Base-by-base conservation (phyloP, 768 basidiomycete species). In the Russula virescens region DNA sequence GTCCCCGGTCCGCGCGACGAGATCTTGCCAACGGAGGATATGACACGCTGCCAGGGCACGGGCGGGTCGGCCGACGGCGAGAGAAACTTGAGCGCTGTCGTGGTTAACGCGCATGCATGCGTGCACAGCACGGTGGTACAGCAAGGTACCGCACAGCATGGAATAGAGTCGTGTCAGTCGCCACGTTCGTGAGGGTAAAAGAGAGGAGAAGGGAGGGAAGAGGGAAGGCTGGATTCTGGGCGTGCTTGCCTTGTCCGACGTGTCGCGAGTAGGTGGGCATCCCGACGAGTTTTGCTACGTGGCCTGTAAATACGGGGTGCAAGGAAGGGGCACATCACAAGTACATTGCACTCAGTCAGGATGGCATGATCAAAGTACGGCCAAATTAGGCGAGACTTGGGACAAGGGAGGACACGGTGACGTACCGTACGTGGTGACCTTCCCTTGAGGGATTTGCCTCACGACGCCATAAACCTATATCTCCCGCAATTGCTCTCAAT, bases 1-100 rank as follows among this genome's bases (percentile, higher is more conserved):
- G 94, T 94, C 3, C 86, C 88, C 4, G 93, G 91, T 0, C 89
- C 92, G 48, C 94, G 81, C 8, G 91, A 93, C 1, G 91, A 91
- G 66, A 91, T 88, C 1, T 78, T 74, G 1, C 91, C 91, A 0
- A 85, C 79, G 0, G 89, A 79, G 3, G 83, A 80, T 16, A 93
- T 77, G 5, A 93, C 89, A 34, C 91, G 83, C 64, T 92, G 80
- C 91, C 91, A 94, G 0, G 91, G 91, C 1, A 93, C 82, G 8
- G 87, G 84, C 0, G 87, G 86, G 26, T 78, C 77, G 1, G 79
- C 77, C 23, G 80, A 78, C 0, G 83, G 79, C 0, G 83, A 80
- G 5, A 92, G 73, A 67, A 85, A 88, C 69, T 92, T 92, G 53
- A 94, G 79, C n/a, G 91, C 90, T 93, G 63, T 48, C 18, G 38